Evolutionary conservation across 1,284 basidiomycete species (phyloP).

Genomic region (Moesziomyces aphidis): DNA sequence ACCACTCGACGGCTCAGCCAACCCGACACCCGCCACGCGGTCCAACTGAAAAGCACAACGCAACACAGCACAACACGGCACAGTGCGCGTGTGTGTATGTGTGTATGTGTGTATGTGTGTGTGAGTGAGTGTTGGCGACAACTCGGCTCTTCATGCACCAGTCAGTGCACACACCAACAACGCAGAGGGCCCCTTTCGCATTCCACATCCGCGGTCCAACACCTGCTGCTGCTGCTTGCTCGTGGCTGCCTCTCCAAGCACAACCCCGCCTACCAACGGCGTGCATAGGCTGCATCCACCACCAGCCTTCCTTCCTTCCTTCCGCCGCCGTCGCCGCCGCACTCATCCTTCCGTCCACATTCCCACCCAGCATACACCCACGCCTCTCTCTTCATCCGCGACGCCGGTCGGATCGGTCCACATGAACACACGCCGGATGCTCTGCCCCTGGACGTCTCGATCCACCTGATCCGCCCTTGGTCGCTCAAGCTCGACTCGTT

Average conservation of each 20-base stretch:
- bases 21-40: not conserved
- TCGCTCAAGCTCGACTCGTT: not conserved
- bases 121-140: not conserved
- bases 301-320: not conserved
- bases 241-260: not conserved
- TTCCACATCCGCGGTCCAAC: constrained; percentile 10
- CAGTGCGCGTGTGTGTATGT: no score
- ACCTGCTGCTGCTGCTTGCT: not conserved
- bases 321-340: no score
- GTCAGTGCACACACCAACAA: constrained; percentile 4
- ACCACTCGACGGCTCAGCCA: not conserved
- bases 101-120: not conserved
- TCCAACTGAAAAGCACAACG: not conserved
- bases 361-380: not conserved
- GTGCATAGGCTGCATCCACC: not conserved
- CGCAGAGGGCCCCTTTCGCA: constrained; percentile 6
- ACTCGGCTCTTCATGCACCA: constrained; percentile 7
- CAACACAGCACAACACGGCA: constrained; percentile 2
- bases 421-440: not conserved
- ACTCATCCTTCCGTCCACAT: not conserved
- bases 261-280: not conserved
- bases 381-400: no score
- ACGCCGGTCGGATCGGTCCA: not conserved
- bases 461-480: not conserved
- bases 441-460: not conserved